phyloP scores from a whole-genome alignment of 371 early-diverging fungal genomes.

The Amoeboaphelidium protococcarum region DNA sequence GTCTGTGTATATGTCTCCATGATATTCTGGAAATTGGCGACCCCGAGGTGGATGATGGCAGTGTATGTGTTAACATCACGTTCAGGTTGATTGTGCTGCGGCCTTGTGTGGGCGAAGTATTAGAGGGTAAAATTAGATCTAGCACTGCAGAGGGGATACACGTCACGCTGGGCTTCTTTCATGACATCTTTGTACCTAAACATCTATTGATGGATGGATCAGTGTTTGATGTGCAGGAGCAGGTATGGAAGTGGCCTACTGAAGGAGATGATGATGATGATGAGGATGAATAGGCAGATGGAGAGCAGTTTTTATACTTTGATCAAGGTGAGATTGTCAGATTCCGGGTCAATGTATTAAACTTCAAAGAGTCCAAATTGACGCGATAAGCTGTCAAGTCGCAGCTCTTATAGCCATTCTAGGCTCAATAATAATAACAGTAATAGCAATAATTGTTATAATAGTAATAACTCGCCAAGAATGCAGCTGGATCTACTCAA shows the following conservation, averaged over 20 bases:
- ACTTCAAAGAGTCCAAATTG: too few relatives aligned
- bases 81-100: conserved; percentile 70
- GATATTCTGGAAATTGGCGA: conserved; percentile 53
- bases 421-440: too few relatives aligned
- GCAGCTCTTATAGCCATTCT: too few relatives aligned
- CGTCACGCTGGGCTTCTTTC: conserved; percentile 68
- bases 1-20: conserved; percentile 55
- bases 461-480: too few relatives aligned
- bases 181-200: conserved; percentile 59
- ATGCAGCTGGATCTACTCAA: too few relatives aligned
- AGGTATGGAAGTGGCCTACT: conserved; percentile 45
- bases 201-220: conserved; percentile 7
- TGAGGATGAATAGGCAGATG: too few relatives aligned
- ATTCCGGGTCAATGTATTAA: too few relatives aligned
- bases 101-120: conserved; percentile 63
- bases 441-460: too few relatives aligned
- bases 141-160: conserved; percentile 34
- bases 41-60: conserved; percentile 52
- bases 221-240: conserved; percentile 25
- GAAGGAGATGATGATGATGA: conserved; percentile 43
- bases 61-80: conserved; percentile 35
- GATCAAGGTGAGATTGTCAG: too few relatives aligned
- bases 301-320: too few relatives aligned
- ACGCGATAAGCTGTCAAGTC: too few relatives aligned
- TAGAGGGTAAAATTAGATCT: conserved; percentile 46